Evolutionary conservation across 768 basidiomycete genomes (phyloP).

Genomic region (Rhodotorula diobovata): DNA sequence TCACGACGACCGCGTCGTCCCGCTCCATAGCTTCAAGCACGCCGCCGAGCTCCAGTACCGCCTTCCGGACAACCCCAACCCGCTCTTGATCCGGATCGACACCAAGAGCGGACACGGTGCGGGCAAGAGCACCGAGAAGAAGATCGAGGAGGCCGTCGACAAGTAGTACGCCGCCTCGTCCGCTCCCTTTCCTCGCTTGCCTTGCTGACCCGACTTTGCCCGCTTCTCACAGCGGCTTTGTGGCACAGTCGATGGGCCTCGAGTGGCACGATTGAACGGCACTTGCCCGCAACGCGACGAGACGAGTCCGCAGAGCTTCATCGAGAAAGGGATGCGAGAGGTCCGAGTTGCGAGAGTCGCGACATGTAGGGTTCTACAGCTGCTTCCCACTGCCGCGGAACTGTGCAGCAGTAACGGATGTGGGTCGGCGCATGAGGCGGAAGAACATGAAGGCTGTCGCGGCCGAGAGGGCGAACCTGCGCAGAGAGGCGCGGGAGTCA

Average conservation of each 20-base stretch:
- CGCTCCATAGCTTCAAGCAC: slow-evolving; percentile 74
- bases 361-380: not conserved
- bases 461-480: slow-evolving; percentile 84
- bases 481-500: slow-evolving; percentile 63
- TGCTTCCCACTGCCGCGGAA: slow-evolving; percentile 9
- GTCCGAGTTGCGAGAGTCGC: no score
- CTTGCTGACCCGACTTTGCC: not conserved
- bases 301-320: not conserved
- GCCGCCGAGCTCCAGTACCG: slow-evolving; percentile 70
- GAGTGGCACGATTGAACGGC: slow-evolving; percentile 25
- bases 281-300: no score
- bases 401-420: slow-evolving; percentile 3
- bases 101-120: slow-evolving; percentile 61
- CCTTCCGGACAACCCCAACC: slow-evolving; percentile 63
- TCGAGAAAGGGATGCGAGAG: not conserved
- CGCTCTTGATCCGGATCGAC: slow-evolving; percentile 70
- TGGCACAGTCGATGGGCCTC: slow-evolving; percentile 36
- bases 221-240: slow-evolving; percentile 26
- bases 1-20: slow-evolving; percentile 55
- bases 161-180: slow-evolving; percentile 52
- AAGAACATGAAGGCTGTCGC: slow-evolving; percentile 77
- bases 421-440: slow-evolving; percentile 25
- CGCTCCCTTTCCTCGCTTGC: no score
- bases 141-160: slow-evolving; percentile 70
- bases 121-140: slow-evolving; percentile 56